Evolutionary conservation across 2,329 filamentous ascomycete genomes (phyloP), one percentile per base, ranked within the genome.

Genomic region (Cladosporium sp.): DNA sequence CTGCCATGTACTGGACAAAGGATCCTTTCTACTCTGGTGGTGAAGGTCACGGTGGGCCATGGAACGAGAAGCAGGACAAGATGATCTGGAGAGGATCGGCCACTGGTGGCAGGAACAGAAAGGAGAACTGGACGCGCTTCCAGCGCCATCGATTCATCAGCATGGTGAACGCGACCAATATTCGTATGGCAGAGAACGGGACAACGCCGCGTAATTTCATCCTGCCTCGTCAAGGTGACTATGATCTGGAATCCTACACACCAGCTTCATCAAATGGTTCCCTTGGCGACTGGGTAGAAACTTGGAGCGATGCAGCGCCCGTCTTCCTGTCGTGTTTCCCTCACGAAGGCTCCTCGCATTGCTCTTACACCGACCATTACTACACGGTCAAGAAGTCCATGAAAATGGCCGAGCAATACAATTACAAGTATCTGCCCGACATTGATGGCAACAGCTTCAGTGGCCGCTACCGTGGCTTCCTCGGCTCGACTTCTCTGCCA

Each of bases 61-160:
- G 75, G 75, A 56, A 62, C 3, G 47, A 66, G 7, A 78, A 78
- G 59, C 62, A 62, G 7, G 56, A 68, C 39, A 59, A 58, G 3
- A 54, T 72, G 13, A 62, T 75, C 11, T 78, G 76, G 76, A 69
- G 75, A 36, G 76, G 76, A 8, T 64, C 63, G 6, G 74, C 73
- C 6, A 70, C 68, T 3, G 75, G 75, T 2, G 76, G 75, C 2
- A 66, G 72, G 5, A 74, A 75, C 55, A 67, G 61, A 18, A 59
- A 61, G 20, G 64, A 75, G 22, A 88, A 83, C 58, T 90, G 86
- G 86, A 78, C 73, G 9, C 78, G 81, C 0, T 89, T 88, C 60
- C 85, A 90, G 55, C 80, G 86, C 3, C 86, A 89, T 61, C 83
- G 86, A 2, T 87, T 90, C 61, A 77, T 88, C 2, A 74, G 81